A percentile compares a stretch with the other conserved stretches of the same genome.
These are phyloP conservation scores for Panicum miliaceum DNA, from an alignment of 176 grass and related monocot genomes.

Conservation along the genomic window DNA sequence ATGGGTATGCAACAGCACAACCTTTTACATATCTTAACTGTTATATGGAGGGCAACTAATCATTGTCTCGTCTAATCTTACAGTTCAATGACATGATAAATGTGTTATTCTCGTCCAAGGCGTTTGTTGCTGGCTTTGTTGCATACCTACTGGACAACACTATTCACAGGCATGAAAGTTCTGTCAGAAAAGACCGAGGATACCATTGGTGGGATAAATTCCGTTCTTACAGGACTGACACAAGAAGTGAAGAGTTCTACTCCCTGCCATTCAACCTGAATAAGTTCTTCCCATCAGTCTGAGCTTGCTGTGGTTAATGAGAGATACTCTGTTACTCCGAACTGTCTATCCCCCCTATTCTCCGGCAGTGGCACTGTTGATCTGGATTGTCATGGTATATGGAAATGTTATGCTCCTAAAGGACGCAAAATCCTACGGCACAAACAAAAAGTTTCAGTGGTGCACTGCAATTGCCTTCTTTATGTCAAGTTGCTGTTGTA, in stretches of 20 bases:
- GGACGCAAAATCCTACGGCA: conserved; percentile 32
- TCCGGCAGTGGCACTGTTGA: conserved; percentile 35
- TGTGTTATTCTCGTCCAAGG: conserved; percentile 96
- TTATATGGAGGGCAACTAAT: conserved; percentile 18
- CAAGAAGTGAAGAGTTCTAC: conserved; percentile 90
- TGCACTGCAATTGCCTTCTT: conserved; percentile 31
- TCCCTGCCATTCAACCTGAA: conserved; percentile 92
- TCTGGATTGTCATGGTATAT: conserved; percentile 46
- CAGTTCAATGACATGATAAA: conserved; percentile 99
- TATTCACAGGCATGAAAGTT: conserved; percentile 55
- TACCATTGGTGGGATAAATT: conserved; percentile 98
- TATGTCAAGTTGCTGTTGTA: conserved; percentile 37
- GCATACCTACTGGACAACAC: conserved; percentile 96
- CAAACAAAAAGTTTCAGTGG: conserved; percentile 31
- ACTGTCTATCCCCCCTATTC: conserved; percentile 37
- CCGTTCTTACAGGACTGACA: conserved; percentile 79
- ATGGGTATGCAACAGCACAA: conserved; percentile 64
- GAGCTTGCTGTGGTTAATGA: conserved; percentile 43
- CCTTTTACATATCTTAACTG: neutral
- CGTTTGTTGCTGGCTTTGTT: conserved; percentile 79
- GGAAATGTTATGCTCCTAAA: conserved; percentile 16
- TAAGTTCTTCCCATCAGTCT: conserved; percentile 98
- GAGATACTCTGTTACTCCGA: conserved; percentile 21
- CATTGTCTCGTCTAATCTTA: conserved; percentile 20
- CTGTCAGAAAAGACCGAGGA: conserved; percentile 79